phyloP scores from a whole-genome alignment of 345 rosid species.

The Eucalyptus grandis region DNA sequence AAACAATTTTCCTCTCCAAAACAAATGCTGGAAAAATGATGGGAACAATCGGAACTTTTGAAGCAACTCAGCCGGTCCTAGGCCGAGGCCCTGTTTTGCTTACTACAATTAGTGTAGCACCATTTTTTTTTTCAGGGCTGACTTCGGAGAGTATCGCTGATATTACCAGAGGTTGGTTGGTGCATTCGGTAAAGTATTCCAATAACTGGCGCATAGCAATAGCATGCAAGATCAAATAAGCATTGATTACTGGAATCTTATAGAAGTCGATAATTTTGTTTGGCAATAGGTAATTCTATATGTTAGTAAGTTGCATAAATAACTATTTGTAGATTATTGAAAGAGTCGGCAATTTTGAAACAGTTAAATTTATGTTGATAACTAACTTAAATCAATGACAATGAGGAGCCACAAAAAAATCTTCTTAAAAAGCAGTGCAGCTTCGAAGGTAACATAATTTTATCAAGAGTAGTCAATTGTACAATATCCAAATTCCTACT shows the following conservation, averaged over 20 bases:
- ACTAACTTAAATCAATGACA: neutral
- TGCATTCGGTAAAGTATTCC: neutral
- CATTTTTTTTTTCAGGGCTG: no score
- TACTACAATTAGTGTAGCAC: no score
- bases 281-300: accelerated
- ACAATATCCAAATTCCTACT: neutral
- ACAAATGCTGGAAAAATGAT: neutral
- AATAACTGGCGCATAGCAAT: neutral
- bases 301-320: neutral
- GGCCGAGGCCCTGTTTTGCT: no score
- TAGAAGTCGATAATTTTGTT: neutral
- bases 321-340: neutral
- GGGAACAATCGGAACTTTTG: neutral
- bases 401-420: neutral
- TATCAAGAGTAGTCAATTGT: neutral
- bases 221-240: neutral
- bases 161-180: neutral
- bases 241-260: neutral
- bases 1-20: neutral
- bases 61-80: neutral
- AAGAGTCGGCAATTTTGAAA: neutral
- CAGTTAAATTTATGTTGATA: neutral
- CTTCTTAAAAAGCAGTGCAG: neutral
- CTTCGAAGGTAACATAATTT: neutral
- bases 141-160: no score